phyloP scores from a whole-genome alignment of 2,329 filamentous ascomycete genomes.

The Cadophora sp. region DNA sequence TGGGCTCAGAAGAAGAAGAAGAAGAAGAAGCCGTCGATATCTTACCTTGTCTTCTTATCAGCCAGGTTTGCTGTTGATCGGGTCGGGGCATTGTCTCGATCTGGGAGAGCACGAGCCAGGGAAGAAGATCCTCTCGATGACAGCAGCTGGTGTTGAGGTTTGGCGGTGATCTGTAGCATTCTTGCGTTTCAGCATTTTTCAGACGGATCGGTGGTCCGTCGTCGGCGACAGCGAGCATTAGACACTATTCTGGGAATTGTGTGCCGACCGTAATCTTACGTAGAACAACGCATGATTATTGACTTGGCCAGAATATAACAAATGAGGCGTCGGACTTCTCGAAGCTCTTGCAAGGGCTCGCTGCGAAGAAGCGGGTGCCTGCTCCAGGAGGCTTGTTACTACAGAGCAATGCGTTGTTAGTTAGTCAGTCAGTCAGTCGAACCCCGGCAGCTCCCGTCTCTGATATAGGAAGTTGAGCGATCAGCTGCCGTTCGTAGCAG shows the following conservation, averaged over 20 bases:
- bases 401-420: not conserved
- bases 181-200: not conserved
- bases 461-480: not conserved
- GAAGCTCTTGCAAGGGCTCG: slow-evolving; percentile 14
- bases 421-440: not conserved
- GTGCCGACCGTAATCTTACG: not conserved
- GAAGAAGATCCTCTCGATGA: not conserved
- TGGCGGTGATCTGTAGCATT: not conserved
- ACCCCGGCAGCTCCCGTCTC: not conserved
- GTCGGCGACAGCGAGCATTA: not conserved
- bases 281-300: not conserved
- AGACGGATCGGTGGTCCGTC: not conserved
- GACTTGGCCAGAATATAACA: not conserved
- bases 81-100: not conserved
- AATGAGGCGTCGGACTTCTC: not conserved
- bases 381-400: not conserved
- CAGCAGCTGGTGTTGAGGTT: not conserved
- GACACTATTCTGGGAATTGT: not conserved
- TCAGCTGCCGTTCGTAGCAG: not conserved
- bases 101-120: not conserved
- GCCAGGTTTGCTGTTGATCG: not conserved
- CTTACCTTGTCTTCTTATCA: too few species aligned
- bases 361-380: not conserved
- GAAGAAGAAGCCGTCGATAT: not conserved
- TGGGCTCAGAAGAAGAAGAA: too few species aligned